Evolutionary conservation across 805 yeast genomes (phyloP), one percentile per base, ranked within the genome.

Genomic region (Suhomyces canberraensis): DNA sequence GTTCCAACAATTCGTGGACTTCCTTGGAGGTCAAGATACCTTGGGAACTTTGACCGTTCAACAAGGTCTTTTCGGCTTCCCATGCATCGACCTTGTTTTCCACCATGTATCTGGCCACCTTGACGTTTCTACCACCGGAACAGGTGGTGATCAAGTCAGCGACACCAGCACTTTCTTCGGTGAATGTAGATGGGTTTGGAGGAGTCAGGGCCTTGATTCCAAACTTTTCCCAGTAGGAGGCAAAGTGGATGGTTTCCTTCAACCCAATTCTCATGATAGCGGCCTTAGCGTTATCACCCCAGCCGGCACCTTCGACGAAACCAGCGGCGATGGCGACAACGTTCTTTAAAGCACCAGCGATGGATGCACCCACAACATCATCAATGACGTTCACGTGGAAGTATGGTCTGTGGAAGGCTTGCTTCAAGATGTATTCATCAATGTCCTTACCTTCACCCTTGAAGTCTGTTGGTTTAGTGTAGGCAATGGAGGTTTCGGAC

Each of bases 241-340:
- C 93, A 63, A 93, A 93, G 58, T 77, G 76, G 61, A 90, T 84
- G 56, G 85, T 87, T 70, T 93, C 98, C 54, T 83, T 76, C 47
- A 93, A 69, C 32, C 98, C 98, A 49, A 91, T 84, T 69, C 98
- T 79, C 90, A 91, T 95, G 53, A 93, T 81, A 29, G 98, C 98
- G 38, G 98, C 84, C 66, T 91, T 89, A 47, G 98, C 98, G 61
- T 93, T 93, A 66, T 89, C 96, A 63, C 98, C 98, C 98, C 98
- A 93, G 46, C 95, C 96, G 46, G 86, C 75, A 52, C 98, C 98
- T 65, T 88, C 95, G 45, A 91, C 98, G 58, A 93, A 86, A 39
- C 98, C 98, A 44, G 95, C 96, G 46, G 96, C 95, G 56, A 89
- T 71, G 25, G 98, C 98, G 45, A 91, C 91, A 36, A 93, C 86